phyloP scores from a whole-genome alignment of 768 basidiomycete genomes.

The Boletus vermiculosoides region DNA sequence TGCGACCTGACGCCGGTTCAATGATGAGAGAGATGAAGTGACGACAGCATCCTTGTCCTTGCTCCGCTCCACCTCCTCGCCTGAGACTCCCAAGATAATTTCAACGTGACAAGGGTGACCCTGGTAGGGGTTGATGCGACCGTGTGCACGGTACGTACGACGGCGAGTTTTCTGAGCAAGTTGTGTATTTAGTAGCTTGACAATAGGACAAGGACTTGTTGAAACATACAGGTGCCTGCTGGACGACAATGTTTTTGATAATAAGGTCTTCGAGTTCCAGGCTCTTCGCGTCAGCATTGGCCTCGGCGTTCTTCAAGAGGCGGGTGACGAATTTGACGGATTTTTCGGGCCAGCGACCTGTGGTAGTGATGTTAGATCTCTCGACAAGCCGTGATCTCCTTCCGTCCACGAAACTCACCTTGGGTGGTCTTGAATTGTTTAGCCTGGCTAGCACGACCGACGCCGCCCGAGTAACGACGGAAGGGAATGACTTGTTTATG shows the following conservation, averaged over 20 bases:
- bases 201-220: neutral
- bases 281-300: slow-evolving; percentile 98
- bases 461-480: slow-evolving; percentile 92
- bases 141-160: slow-evolving; percentile 97
- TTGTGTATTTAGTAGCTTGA: slow-evolving; percentile 2
- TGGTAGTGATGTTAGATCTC: neutral
- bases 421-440: slow-evolving; percentile 97
- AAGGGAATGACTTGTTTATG: slow-evolving; percentile 98
- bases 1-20: slow-evolving; percentile 85
- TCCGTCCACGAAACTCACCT: slow-evolving; percentile 52
- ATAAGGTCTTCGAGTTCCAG: slow-evolving; percentile 87
- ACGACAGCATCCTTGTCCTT: slow-evolving; percentile 71
- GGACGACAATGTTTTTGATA: slow-evolving; percentile 97
- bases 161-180: slow-evolving; percentile 88
- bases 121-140: slow-evolving; percentile 99
- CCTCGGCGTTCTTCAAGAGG: slow-evolving; percentile 97
- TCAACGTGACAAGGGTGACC: slow-evolving; percentile 97
- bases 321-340: slow-evolving; percentile 93
- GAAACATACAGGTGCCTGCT: slow-evolving; percentile 90
- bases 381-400: neutral
- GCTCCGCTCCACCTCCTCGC: slow-evolving; percentile 86
- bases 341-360: slow-evolving; percentile 99
- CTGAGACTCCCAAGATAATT: slow-evolving; percentile 79
- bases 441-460: slow-evolving; percentile 91
- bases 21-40: slow-evolving; percentile 51